Evolutionary conservation across 2,329 filamentous ascomycete genomes (phyloP), one percentile per base, ranked within the genome.

Genomic region (Gyromitra esculenta): DNA sequence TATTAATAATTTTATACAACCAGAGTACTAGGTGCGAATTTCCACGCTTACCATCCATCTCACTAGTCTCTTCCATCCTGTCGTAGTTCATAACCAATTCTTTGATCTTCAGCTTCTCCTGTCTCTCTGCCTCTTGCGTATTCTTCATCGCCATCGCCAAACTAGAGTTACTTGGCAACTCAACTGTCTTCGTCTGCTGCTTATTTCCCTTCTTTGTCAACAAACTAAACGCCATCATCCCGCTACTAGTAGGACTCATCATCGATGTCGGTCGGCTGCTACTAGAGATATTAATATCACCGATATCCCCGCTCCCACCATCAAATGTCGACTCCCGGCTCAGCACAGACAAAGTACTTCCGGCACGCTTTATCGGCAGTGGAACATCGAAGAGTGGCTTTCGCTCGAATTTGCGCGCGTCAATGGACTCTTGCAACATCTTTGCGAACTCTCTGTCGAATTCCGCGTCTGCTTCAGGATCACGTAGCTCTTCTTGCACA

Each of bases 51-150:
- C 93, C 91, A 86, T 96, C 92, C 81, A 87, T 85, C 79, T 94
- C 91, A 82, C 96, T 92, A 80, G 86, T 91, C 81, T 96, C 94
- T 66, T 93, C 90, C 82, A 97, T 80, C 11, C 79, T 89, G 84
- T 99, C 96, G 82, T 97, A 97, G 84, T 97, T 98, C 80, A 99
- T 87, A 69, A 99, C 96, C 59, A 99, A 87, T 82, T 93, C 97
- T 86, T 99, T 99, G 89, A 99, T 99, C 78, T 96, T 92, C 83
- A 97, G 94, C 83, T 99, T 95, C 83, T 99, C 96, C 82, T 97
- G 96, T 68, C 92, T 91, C 83, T 98, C 95, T 1, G 94, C 95
- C 84, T 96, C 92, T 83, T 97, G 94, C 85, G 98, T 94, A 77
- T 89, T 94, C 83, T 93, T 96, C 94, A 99, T 96, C 56, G 96